Evolutionary conservation across 2,329 filamentous ascomycete species (phyloP).

Genomic region (Aspergillus ochraceus): DNA sequence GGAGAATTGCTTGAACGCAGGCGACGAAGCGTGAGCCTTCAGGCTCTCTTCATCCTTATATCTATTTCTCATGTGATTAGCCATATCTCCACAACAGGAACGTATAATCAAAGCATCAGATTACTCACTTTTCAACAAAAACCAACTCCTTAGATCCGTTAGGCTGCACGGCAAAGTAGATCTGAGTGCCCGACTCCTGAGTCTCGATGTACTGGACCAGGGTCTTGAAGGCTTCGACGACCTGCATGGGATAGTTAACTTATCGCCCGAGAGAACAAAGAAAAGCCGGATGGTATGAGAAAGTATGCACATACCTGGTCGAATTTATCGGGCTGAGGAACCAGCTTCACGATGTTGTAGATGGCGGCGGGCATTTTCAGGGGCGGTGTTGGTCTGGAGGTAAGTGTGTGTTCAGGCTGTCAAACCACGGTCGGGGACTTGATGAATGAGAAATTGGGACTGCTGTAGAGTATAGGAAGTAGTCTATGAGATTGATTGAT

Average conservation of each 20-base stretch:
- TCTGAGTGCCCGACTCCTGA: constrained; percentile 21
- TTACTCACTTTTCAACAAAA: constrained; percentile 21
- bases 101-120: neutral
- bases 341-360: constrained; percentile 22
- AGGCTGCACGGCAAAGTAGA: constrained; percentile 21
- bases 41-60: constrained; percentile 18
- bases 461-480: neutral
- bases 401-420: neutral
- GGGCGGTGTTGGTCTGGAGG: neutral
- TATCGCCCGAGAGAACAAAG: neutral
- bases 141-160: constrained; percentile 17
- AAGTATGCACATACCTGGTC: constrained; percentile 11
- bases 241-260: constrained; percentile 3
- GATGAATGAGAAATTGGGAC: neutral
- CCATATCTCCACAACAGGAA: neutral
- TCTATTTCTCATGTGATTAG: constrained; percentile 1
- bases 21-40: constrained; percentile 15
- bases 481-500: neutral
- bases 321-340: constrained; percentile 20
- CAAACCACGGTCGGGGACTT: too few relatives aligned
- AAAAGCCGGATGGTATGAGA: neutral
- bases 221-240: constrained; percentile 18
- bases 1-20: constrained; percentile 18
- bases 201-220: constrained; percentile 17
- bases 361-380: constrained; percentile 13